A percentile compares a stretch with the other conserved stretches of the same genome.
phyloP scores from a whole-genome alignment of 2,329 filamentous ascomycete genomes.

The Lojkania enalia region DNA sequence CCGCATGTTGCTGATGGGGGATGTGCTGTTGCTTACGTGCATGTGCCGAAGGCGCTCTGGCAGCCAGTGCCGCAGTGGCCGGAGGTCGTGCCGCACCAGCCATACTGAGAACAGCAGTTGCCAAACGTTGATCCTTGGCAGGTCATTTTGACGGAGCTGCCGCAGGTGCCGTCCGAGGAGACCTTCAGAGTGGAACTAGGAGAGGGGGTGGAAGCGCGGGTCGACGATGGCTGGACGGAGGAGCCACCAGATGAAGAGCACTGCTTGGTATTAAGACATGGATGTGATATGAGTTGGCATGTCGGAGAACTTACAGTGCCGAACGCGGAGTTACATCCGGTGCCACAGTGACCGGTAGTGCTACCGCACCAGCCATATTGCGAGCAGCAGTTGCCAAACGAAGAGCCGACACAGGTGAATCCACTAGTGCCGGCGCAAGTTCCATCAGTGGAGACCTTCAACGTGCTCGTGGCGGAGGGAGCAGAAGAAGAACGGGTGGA shows the following conservation, averaged over 20 bases:
- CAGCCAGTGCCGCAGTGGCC: constrained; percentile 21
- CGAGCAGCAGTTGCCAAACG: constrained; percentile 1
- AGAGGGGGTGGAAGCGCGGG: constrained; percentile 1
- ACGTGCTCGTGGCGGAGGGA: background rate
- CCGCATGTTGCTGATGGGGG: no score
- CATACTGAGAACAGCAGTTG: constrained; percentile 27
- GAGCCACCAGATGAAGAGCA: no score
- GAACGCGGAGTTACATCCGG: background rate
- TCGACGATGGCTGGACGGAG: background rate
- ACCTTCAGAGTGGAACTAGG: constrained; percentile 3
- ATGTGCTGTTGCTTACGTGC: no score
- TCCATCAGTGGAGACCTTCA: background rate
- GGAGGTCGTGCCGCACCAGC: constrained; percentile 23
- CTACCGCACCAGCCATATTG: background rate
- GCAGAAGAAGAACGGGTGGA: background rate
- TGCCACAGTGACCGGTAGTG: background rate
- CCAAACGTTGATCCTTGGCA: constrained; percentile 26
- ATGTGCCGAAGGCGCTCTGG: constrained; percentile 15
- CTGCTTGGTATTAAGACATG: no score
- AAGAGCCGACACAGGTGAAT: background rate
- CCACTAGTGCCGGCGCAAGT: background rate
- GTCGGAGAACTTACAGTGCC: no score
- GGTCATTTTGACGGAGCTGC: constrained; percentile 21
- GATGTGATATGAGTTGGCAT: no score
- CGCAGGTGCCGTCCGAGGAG: constrained; percentile 26